Base-by-base conservation (phyloP, 2,329 filamentous ascomycete genomes). In the Falciphora oryzae region DNA sequence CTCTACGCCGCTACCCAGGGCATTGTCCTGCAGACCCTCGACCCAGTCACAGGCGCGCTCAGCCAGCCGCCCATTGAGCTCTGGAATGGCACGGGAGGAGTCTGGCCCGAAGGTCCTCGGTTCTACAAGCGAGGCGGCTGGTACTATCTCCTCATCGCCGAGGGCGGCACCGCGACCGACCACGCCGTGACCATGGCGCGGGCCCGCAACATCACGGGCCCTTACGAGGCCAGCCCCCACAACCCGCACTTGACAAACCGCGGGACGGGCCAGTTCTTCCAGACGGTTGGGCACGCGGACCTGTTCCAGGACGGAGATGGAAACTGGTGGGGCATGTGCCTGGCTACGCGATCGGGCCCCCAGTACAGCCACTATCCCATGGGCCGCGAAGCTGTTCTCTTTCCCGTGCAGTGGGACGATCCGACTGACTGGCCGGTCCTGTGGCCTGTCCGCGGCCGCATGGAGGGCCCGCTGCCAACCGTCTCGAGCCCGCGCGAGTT, bases 131-230 rank as follows among this genome's bases (percentile, higher is more conserved):
- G 82, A 58, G 81, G 82, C 53, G 83, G 81, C 10, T 85, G 80
- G 77, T 88, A 87, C 68, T 87, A 87, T 69, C 77, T 87, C 10
- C 73, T 87, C 7, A 85, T 82, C 0, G 85, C 85, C 3, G 84
- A 87, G 69, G 85, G 84, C 31, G 85, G 85, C 5, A 88, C 85
- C 0, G 86, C 81, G 6, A 85, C 84, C 66, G 79, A 82, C 0
- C 87, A 90, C 68, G 82, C 81, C 0, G 80, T 79, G 29, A 79
- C 76, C 2, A 79, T 82, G 38, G 79, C 80, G 0, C 75, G 80
- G 2, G 74, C 79, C 0, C 69, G 67, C 5, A 67, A 71, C 44
- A 69, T 81, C 4, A 73, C 63, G 29, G 81, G 80, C 0, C 81
- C 81, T 0, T 83, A 79, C 63, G 76, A 79, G 32, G 68, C 72